A percentile compares a stretch with the other conserved stretches of the same genome.
These are phyloP conservation scores for Fusarium sp. DNA, from an alignment of 2,329 filamentous ascomycete genomes.

Conservation along the genomic window DNA sequence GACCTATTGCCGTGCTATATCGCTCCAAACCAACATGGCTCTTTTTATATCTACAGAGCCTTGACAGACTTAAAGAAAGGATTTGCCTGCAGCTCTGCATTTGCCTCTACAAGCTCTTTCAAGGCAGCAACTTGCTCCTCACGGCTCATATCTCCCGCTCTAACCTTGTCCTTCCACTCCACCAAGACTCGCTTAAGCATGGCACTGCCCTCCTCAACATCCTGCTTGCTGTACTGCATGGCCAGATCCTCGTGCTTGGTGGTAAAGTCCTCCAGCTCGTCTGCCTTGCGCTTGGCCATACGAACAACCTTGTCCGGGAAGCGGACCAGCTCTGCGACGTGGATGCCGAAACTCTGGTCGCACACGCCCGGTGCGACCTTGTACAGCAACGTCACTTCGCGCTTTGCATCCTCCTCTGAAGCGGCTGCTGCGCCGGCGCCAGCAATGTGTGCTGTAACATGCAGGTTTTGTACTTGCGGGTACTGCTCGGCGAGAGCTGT, in stretches of 20 bases:
- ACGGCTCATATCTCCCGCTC: slow-evolving; percentile 70
- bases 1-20: slow-evolving; percentile 4
- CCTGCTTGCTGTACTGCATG: slow-evolving; percentile 78
- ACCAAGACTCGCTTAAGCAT: slow-evolving; percentile 86
- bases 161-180: slow-evolving; percentile 85
- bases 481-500: slow-evolving; percentile 90
- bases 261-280: slow-evolving; percentile 96
- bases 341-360: slow-evolving; percentile 98
- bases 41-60: slow-evolving; percentile 57
- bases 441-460: slow-evolving; percentile 94
- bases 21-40: not conserved
- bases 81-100: slow-evolving; percentile 73
- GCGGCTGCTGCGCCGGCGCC: slow-evolving; percentile 57
- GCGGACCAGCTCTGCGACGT: slow-evolving; percentile 95
- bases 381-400: slow-evolving; percentile 95
- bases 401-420: slow-evolving; percentile 61
- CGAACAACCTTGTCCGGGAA: slow-evolving; percentile 98
- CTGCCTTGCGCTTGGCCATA: slow-evolving; percentile 99
- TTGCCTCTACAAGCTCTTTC: slow-evolving; percentile 80
- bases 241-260: slow-evolving; percentile 76
- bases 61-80: slow-evolving; percentile 78
- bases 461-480: slow-evolving; percentile 89
- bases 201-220: slow-evolving; percentile 89
- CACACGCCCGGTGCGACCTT: slow-evolving; percentile 96
- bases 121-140: slow-evolving; percentile 84